Conservation (phyloP, 257 asterid genomes). For the Nicotiana sylvestris region DNA sequence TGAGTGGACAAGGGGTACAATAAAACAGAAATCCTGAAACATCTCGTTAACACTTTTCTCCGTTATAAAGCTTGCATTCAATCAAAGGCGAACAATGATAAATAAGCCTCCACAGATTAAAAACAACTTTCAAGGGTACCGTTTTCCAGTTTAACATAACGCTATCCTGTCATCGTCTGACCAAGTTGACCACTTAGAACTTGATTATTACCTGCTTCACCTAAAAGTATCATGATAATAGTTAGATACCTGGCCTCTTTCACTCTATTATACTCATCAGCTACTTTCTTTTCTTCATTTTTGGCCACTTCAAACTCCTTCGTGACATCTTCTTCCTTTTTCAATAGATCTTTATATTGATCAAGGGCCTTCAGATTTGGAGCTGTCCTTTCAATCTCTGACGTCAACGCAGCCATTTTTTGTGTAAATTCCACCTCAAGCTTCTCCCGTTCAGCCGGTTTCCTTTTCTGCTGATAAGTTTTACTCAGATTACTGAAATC, state of each 20-base stretch:
- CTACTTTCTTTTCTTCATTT: conserved; percentile 72
- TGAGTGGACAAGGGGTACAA: not conserved
- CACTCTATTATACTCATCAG: conserved; percentile 63
- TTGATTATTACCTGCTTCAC: not conserved
- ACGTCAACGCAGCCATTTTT: conserved; percentile 53
- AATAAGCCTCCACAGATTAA: not conserved
- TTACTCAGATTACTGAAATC: conserved; percentile 73
- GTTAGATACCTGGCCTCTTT: conserved; percentile 57
- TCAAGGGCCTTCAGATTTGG: conserved; percentile 95
- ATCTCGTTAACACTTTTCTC: not conserved
- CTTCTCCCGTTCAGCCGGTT: conserved; percentile 80
- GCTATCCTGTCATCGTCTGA: not conserved
- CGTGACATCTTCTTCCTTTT: conserved; percentile 71
- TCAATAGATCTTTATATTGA: conserved; percentile 77
- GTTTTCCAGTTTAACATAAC: not conserved
- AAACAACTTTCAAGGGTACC: not conserved
- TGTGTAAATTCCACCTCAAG: conserved; percentile 77
- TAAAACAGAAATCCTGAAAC: not conserved
- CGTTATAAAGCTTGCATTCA: not conserved
- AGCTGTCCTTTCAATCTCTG: conserved; percentile 89
- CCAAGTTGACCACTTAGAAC: not conserved
- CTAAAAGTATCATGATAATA: not conserved
- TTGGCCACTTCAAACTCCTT: conserved; percentile 89
- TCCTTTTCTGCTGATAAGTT: conserved; percentile 66
- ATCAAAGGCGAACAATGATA: not conserved